Evolutionary conservation across 345 rosid genomes (phyloP), one percentile per base, ranked within the genome.

Genomic region (Gossypium rotundifolium): DNA sequence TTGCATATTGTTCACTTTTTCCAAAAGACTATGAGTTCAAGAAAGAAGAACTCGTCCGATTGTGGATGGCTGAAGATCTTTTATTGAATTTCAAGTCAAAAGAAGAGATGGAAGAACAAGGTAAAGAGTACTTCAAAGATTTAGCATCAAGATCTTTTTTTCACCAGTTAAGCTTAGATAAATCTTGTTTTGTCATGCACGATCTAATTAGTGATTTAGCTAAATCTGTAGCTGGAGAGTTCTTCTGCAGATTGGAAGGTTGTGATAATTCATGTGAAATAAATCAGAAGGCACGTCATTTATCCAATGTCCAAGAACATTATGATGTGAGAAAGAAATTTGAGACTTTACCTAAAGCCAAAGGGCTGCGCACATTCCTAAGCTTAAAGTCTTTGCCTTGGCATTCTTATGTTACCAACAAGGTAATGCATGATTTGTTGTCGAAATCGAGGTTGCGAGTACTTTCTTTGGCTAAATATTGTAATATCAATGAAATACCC

Each of bases 1-100:
- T 59, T 59, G 63, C 63, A 59, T 59, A 59, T 59, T 59, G 63
- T 25, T 59, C 63, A 11, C 33, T 59, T 59, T 59, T 59, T 25
- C 38, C 38, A 1, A 23, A 59, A 59, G 63, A 59, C 38, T 59
- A 59, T 59, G 38, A 59, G 38, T 59, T 59, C 63, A 11, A 59
- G 63, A 25, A 59, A 25, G 63, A 59, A 23, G 38, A 59, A 13
- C 38, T 59, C 16, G 0, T 59, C 0, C 40, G 16, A 3, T 25
- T 59, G 38, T 59, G 63, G 63, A 59, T 59, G 63, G 63, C 63
- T 59, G 63, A 59, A 59, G 63, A 12, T 23, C 63, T 59, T 23
- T 23, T 59, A 5, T 12, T 3, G 63, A 14, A 23, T 59, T 59
- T 4, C 40, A 59, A 23, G 12, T 23, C 33, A 4, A 59, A 23